phyloP scores from a whole-genome alignment of 345 rosid genomes.

The Iberis pinnata region DNA sequence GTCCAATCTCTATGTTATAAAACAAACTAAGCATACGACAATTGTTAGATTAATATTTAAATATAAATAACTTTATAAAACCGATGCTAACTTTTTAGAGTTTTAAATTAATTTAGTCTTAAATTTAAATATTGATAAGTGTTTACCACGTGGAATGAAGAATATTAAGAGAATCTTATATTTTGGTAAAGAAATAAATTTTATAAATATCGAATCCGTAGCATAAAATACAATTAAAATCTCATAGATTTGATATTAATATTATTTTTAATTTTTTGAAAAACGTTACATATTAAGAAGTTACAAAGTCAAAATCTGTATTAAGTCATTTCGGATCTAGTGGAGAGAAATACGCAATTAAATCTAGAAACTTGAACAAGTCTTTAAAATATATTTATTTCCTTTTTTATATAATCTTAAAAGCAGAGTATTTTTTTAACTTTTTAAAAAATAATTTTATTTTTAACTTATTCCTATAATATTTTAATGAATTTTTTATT shows the following conservation, averaged over 20 bases:
- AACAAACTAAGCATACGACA: background rate
- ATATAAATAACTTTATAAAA: too few species aligned
- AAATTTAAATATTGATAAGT: too few species aligned
- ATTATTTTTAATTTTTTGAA: too few species aligned
- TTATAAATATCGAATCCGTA: constrained; percentile 7
- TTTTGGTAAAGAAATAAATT: background rate
- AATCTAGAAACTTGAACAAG: constrained; percentile 23
- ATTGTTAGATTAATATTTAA: too few species aligned
- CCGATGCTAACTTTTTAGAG: too few species aligned
- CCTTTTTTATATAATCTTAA: background rate
- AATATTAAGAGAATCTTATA: constrained; percentile 1
- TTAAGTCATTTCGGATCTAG: constrained; percentile 25
- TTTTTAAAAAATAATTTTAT: background rate
- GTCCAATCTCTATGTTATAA: background rate
- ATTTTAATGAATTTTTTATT: constrained; percentile 11
- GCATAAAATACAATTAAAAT: constrained; percentile 4
- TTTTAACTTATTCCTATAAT: background rate
- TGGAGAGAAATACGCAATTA: constrained; percentile 27
- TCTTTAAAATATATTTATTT: background rate
- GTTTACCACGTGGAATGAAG: background rate
- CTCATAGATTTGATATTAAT: background rate
- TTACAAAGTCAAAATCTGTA: constrained; percentile 21
- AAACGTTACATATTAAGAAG: background rate
- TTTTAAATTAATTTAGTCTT: too few species aligned
- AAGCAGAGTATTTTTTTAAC: background rate